Evolutionary conservation across 2,329 filamentous ascomycete genomes (phyloP), one percentile per base, ranked within the genome.

Genomic region (Fusarium vanettenii): DNA sequence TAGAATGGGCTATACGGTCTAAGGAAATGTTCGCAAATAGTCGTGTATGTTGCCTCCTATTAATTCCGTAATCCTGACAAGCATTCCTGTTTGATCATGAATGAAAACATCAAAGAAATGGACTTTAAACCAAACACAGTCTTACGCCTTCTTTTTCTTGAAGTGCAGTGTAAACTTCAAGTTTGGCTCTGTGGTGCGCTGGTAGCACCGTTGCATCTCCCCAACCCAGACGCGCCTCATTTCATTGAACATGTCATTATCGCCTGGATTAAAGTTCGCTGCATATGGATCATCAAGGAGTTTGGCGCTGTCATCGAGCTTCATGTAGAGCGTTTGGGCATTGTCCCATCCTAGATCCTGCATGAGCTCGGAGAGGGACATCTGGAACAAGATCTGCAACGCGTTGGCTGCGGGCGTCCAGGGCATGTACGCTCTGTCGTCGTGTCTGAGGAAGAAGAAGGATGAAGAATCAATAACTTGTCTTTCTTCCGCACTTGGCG

Each of bases 401-500:
- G 52, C 22, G 20, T n/a, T 3, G 27, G 1, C 22, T 18, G 31
- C 2, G 29, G 31, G 39, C 5, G 7, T 29, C 56, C 56, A 60
- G n/a, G 22, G 1, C 16, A 0, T 11, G 10, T 10, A 60, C 6
- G 0, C 33, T 39, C 2, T 6, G 1, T 5, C 56, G 1, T 29
- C 1, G 10, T 60, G 18, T 5, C 18, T 60, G 31, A 2, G 11
- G 60, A 8, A 52, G 22, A 18, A 3, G 10, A 62, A 25, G 3
- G 22, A n/a, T 16, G 60, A 16, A 1, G 31, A 2, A 9, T 13
- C 4, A 8, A 62, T 52, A 10, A 48, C 4, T 52, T 52, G 48
- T 4, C 22, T 37, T 8, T 62, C 60, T 27, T 10, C 27, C 1
- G 37, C 59, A 20, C 18, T 52, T 29, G 5, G 29, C 16, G 10